Base-by-base conservation (phyloP, 1,284 basidiomycete species). In the Porodaedalea pini region DNA sequence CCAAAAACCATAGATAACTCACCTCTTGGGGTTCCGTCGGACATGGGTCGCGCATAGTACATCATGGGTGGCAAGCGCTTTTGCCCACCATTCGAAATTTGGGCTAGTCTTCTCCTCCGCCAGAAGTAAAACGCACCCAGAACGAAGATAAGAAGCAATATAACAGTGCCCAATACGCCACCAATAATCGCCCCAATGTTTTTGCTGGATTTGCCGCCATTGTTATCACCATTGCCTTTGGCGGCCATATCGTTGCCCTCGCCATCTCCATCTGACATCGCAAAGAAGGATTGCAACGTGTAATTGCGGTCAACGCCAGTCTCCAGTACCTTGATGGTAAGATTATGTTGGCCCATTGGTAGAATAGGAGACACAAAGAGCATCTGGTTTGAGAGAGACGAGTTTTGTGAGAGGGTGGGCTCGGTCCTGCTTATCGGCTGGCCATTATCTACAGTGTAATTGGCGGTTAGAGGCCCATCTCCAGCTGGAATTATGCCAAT, bases 371-470 rank as follows among this genome's bases (percentile, higher is more conserved):
- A 59, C 13, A 41, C 21, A 32, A 55, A 59, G 40, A 51, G 48
- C 40, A 51, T 51, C n/a, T 37, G 45, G 23, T 36, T 19, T 5
- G 7, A 13, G 27, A 59, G 13, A 4, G 52, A 37, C 23, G 21
- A 4, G 23, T 44, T 51, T 51, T 45, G 45, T 13, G 48, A 8
- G 13, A 39, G 15, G 10, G 31, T 21, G n/a, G 48, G 39, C 27
- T 44, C 23, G 29, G 11, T 29, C 29, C 40, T 34, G 11, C 11
- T 39, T 2, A 10, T 3, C 23, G 58, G 48, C n/a, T 41, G 13
- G 3, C 48, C 47, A n/a, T 29, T 49, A 19, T 60, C 58, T 36
- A 60, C 36, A 21, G n/a, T 56, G 36, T 60, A 60, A n/a, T 60
- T 60, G 10, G 58, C 58, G 19, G 48, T 17, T 11, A 60, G 11